Conservation (phyloP, 2,329 filamentous ascomycete genomes). For the Thelonectria olida region DNA sequence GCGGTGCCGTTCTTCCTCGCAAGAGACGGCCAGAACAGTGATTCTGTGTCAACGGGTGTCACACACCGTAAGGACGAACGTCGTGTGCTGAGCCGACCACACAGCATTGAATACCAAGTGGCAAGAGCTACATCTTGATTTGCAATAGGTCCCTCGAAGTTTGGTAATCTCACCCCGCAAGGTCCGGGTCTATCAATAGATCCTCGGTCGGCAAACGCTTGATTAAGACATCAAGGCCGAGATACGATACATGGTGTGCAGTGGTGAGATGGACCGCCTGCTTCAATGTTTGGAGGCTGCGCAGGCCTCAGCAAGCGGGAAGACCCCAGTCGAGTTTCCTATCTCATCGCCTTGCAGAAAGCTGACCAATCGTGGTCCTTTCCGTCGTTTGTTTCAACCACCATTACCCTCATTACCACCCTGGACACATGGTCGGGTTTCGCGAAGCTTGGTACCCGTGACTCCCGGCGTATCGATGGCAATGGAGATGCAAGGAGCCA, state of each 20-base stretch:
- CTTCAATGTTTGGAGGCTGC: not conserved
- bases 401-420: not conserved
- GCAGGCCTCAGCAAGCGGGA: not conserved
- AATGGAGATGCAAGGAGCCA: not conserved
- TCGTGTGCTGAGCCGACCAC: not conserved
- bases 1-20: slow-evolving; percentile 2
- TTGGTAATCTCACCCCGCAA: slow-evolving; percentile 14
- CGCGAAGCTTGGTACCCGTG: not conserved
- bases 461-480: not conserved
- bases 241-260: not conserved
- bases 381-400: not conserved
- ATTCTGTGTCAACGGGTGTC: not conserved
- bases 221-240: slow-evolving; percentile 15
- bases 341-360: slow-evolving; percentile 1
- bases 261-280: not conserved
- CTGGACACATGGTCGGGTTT: slow-evolving; percentile 2
- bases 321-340: slow-evolving; percentile 4
- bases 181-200: slow-evolving; percentile 15
- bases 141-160: not conserved
- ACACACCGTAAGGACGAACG: not conserved
- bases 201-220: slow-evolving; percentile 14
- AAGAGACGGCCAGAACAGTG: not conserved
- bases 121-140: not conserved
- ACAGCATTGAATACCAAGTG: not conserved
- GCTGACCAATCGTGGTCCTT: not conserved